These are phyloP conservation scores for Dactylellina cionopaga DNA, from an alignment of 2,329 filamentous ascomycete species.

Conservation along the genomic window DNA sequence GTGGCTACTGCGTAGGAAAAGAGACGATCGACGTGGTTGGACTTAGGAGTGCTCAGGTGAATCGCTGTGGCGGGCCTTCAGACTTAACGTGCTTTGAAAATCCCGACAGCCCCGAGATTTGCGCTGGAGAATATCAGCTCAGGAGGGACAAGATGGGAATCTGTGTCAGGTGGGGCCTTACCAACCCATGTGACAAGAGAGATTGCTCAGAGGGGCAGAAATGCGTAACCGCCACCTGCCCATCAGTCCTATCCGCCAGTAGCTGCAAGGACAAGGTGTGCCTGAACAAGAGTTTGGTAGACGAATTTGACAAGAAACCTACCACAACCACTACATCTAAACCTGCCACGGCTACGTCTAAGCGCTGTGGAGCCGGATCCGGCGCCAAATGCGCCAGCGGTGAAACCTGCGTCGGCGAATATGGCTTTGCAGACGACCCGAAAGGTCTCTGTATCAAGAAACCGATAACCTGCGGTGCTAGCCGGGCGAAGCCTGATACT, in stretches of 20 bases:
- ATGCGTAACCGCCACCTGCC: not conserved
- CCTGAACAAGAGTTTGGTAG: not conserved
- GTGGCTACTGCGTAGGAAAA: slow-evolving; percentile 16
- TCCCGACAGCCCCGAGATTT: not conserved
- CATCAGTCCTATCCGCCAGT: not conserved
- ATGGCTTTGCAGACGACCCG: too few relatives aligned
- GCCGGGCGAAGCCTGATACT: too few relatives aligned
- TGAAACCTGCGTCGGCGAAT: too few relatives aligned
- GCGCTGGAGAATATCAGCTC: not conserved
- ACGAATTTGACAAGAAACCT: not conserved
- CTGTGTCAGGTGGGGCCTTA: not conserved
- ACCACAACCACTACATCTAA: too few relatives aligned
- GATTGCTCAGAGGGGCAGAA: not conserved
- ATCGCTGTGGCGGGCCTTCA: not conserved
- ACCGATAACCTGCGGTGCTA: too few relatives aligned
- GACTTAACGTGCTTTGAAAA: not conserved
- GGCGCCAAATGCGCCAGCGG: too few relatives aligned
- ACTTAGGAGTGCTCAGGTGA: not conserved
- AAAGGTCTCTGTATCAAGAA: too few relatives aligned
- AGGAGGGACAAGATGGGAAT: not conserved
- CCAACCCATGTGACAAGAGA: not conserved
- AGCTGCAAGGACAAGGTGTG: not conserved
- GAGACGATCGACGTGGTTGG: not conserved
- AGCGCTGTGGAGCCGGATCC: too few relatives aligned
- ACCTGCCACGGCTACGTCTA: too few relatives aligned